phyloP scores from a whole-genome alignment of 192 early-diverging fungal genomes.

The Coemansia sp. region DNA sequence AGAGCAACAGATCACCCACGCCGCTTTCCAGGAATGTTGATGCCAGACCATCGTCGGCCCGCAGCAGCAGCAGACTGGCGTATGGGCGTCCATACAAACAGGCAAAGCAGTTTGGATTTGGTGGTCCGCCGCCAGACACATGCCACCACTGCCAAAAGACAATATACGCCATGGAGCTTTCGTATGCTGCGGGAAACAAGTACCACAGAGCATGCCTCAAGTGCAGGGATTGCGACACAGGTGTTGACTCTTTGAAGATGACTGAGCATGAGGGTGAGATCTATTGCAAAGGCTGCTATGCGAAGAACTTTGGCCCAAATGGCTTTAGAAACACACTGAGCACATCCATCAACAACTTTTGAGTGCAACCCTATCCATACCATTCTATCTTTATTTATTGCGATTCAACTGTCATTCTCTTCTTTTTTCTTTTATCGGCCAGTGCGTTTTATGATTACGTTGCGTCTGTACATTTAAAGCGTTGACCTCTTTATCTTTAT shows the following conservation, averaged over 20 bases:
- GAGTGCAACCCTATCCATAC: not conserved
- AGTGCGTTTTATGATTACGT: not conserved
- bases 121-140: slow-evolving; percentile 34
- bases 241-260: slow-evolving; percentile 44
- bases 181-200: slow-evolving; percentile 49
- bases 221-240: slow-evolving; percentile 43
- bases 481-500: not conserved
- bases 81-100: slow-evolving; percentile 43
- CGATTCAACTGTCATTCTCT: not conserved
- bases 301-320: slow-evolving; percentile 51
- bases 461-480: not conserved
- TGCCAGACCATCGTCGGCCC: slow-evolving; percentile 30
- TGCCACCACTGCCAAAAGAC: slow-evolving; percentile 50
- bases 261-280: slow-evolving; percentile 53
- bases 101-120: slow-evolving; percentile 15
- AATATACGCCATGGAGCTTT: slow-evolving; percentile 52
- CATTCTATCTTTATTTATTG: not conserved
- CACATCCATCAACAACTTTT: slow-evolving; percentile 36
- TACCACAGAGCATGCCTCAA: slow-evolving; percentile 54
- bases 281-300: slow-evolving; percentile 55
- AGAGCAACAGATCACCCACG: slow-evolving; percentile 11
- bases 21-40: slow-evolving; percentile 6
- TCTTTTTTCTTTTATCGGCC: slow-evolving; percentile 3
- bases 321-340: slow-evolving; percentile 37
- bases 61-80: slow-evolving; percentile 22